phyloP scores from a whole-genome alignment of 2,329 filamentous ascomycete species.

The Bipolaris sorokiniana region DNA sequence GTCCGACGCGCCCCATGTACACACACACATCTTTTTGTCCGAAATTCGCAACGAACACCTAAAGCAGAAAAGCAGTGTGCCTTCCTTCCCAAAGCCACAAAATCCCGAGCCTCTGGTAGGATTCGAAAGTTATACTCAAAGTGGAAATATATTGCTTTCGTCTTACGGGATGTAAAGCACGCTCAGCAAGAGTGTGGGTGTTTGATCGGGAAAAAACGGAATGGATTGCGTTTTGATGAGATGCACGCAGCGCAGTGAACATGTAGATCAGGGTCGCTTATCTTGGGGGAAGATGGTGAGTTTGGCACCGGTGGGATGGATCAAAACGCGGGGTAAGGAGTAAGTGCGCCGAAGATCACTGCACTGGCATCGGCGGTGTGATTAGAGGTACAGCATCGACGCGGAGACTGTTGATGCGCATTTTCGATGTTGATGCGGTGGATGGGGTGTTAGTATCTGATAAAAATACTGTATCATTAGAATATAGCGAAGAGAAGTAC shows the following conservation, averaged over 20 bases:
- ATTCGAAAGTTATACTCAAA: too few species aligned
- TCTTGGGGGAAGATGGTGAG: background rate
- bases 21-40: too few species aligned
- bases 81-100: background rate
- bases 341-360: background rate
- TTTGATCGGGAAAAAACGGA: background rate
- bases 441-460: too few species aligned
- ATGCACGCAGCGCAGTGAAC: background rate
- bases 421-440: too few species aligned
- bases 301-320: background rate
- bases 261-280: background rate
- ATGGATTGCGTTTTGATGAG: background rate
- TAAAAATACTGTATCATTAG: too few species aligned
- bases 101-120: background rate
- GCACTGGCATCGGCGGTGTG: background rate
- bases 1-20: too few species aligned
- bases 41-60: too few species aligned
- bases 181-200: background rate
- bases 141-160: background rate
- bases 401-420: background rate
- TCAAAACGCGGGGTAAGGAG: constrained; percentile 1
- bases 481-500: background rate
- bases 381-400: background rate
- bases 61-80: too few species aligned
- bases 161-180: background rate